Evolutionary conservation across 2,329 filamentous ascomycete species (phyloP), one percentile per base, ranked within the genome.

Genomic region (Sporothrix brunneoviolacea): DNA sequence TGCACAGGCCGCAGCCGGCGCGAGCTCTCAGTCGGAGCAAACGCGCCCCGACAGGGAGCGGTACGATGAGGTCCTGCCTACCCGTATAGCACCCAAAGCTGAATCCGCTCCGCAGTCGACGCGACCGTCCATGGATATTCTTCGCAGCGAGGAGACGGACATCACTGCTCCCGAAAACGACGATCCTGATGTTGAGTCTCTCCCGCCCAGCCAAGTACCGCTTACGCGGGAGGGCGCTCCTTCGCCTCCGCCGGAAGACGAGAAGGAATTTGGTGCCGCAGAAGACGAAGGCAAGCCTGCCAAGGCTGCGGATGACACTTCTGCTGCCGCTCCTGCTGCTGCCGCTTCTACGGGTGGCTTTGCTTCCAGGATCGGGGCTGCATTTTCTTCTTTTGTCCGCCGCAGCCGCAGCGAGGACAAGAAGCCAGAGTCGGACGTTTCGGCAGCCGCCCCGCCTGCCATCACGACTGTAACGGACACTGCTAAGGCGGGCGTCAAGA

Each of bases 351-450:
- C 46, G 3, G 50, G 43, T 22, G 52, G 47, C 18, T 54, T 54
- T 28, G 48, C 49, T 4, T 42, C 49, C 19, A 40, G 44, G 15
- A 22, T 54, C 16, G 48, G 48, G 6, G 43, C 51, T 2, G 54
- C 47, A 15, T 42, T 53, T 13, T 48, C 42, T 12, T 48, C 45
- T 15, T 54, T 54, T 33, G 19, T 41, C 21, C 45, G 32, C 30
- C 42, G 48, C 15, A 24, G 48, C 39, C 33, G 39, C 30, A 28
- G 22, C 22, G 46, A 46, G 4, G 51, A 53, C n/a, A 42, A 51
- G 37, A 41, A 51, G 30, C 16, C 39, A 3, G 39, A 38, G 18
- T 0, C 40, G 8, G 40, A 36, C 6, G 21, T 22, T 18, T 13
- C 21, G 21, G 18, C 15, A 13, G 10, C 35, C 8, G 18, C 12